phyloP scores from a whole-genome alignment of 306 rosid species.

The Cicer judaicum region DNA sequence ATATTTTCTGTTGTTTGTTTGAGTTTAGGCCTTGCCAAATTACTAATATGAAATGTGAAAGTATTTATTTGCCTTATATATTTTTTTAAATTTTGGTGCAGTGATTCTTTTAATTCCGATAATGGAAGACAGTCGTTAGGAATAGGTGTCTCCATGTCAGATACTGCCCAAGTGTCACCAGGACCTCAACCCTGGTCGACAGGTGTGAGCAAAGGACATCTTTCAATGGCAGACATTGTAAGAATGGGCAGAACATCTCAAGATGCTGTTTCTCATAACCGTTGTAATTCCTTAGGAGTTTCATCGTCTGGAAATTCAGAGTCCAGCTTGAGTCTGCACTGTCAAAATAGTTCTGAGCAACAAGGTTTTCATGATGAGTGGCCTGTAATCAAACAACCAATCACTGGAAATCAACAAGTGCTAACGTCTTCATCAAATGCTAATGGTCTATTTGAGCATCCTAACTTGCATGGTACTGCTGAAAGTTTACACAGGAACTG shows the following conservation, averaged over 20 bases:
- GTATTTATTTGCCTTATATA: conserved; percentile 27
- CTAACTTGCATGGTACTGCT: conserved; percentile 40
- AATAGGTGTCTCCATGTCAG: conserved; percentile 44
- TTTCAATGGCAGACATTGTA: conserved; percentile 76
- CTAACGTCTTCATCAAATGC: conserved; percentile 42
- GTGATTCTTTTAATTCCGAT: conserved; percentile 56
- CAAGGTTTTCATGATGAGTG: conserved; percentile 50
- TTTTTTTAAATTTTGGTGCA: conserved; percentile 53
- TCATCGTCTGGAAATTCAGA: conserved; percentile 49
- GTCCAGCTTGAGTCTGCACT: conserved; percentile 32
- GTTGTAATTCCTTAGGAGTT: conserved; percentile 44
- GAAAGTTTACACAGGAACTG: conserved; percentile 43
- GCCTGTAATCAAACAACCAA: conserved; percentile 58
- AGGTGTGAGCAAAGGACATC: conserved; percentile 53
- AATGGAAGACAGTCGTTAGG: conserved; percentile 49
- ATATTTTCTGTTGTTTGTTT: conserved; percentile 14
- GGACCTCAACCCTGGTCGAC: conserved; percentile 47
- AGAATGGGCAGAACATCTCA: conserved; percentile 59
- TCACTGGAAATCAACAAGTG: conserved; percentile 35
- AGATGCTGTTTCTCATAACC: conserved; percentile 43
- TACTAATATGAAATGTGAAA: conserved; percentile 16
- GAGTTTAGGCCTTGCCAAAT: conserved; percentile 31
- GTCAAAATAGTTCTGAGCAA: conserved; percentile 50
- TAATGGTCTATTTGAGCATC: conserved; percentile 35
- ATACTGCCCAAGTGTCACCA: conserved; percentile 47